phyloP scores from a whole-genome alignment of 768 basidiomycete genomes.

The Phaffia australis region DNA sequence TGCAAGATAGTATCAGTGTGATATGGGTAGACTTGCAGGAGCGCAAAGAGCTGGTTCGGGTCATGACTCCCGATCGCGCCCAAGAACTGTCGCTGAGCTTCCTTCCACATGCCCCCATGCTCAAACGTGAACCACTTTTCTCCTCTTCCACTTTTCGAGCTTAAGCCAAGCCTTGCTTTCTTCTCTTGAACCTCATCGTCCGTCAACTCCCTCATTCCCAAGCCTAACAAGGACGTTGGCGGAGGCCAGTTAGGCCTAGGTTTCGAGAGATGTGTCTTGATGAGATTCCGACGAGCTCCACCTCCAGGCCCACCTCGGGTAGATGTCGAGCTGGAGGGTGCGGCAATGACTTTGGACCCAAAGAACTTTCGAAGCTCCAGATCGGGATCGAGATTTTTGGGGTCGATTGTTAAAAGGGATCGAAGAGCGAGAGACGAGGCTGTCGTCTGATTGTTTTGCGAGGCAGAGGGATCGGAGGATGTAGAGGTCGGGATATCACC shows the following conservation, averaged over 20 bases:
- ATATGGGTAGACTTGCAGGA: conserved; percentile 71
- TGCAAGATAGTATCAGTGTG: conserved; percentile 87
- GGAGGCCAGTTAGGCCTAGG: conserved; percentile 69
- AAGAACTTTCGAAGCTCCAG: conserved; percentile 90
- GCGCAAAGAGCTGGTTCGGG: conserved; percentile 50
- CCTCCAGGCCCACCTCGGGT: neutral
- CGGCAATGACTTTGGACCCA: conserved; percentile 67
- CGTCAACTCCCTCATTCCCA: conserved; percentile 53
- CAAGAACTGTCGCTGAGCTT: conserved; percentile 68
- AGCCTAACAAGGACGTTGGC: conserved; percentile 44
- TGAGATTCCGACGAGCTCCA: conserved; percentile 8
- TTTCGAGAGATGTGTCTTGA: conserved; percentile 61
- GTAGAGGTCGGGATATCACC: conserved; percentile 14
- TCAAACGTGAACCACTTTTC: conserved; percentile 87
- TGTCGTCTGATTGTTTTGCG: conserved; percentile 12
- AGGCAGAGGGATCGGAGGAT: conserved; percentile 1
- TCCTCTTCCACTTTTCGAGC: conserved; percentile 34
- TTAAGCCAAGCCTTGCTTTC: conserved; percentile 20
- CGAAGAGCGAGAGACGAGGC: conserved; percentile 22
- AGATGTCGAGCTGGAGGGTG: conserved; percentile 28
- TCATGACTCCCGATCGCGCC: conserved; percentile 66
- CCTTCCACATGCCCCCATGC: conserved; percentile 73
- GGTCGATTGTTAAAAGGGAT: conserved; percentile 62
- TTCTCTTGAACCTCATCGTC: conserved; percentile 49
- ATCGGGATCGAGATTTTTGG: conserved; percentile 71